Percentiles rank a stretch among this genome's conserved stretches.
These are phyloP conservation scores for Blastobotrys ciferrii DNA, from an alignment of 1,139 yeast genomes.

Conservation along the genomic window DNA sequence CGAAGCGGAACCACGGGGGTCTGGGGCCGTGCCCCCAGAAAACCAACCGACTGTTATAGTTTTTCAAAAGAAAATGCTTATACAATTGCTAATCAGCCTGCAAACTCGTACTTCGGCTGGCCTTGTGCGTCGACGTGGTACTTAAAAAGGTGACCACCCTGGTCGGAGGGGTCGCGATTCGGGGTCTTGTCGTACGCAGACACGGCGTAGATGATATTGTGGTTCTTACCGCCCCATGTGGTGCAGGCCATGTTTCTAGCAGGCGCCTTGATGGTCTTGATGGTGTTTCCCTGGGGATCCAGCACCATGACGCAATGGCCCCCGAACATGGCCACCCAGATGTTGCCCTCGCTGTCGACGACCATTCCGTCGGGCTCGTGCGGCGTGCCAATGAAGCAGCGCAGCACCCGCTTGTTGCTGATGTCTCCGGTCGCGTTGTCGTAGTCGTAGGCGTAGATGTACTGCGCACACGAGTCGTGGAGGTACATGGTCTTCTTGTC, in stretches of 20 bases:
- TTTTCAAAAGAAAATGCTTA: no score
- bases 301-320: constrained; percentile 54
- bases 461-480: constrained; percentile 66
- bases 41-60: no score
- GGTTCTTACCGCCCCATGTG: constrained; percentile 61
- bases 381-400: constrained; percentile 41
- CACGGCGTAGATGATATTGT: constrained; percentile 61
- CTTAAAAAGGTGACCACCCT: constrained; percentile 53
- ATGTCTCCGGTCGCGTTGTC: constrained; percentile 47
- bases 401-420: constrained; percentile 43
- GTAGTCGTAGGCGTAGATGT: constrained; percentile 62
- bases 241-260: constrained; percentile 64
- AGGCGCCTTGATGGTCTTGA: constrained; percentile 55
- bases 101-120: constrained; percentile 35
- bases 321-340: constrained; percentile 68
- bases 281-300: constrained; percentile 45
- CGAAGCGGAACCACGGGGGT: no score
- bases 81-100: constrained; percentile 19
- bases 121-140: constrained; percentile 39
- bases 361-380: constrained; percentile 80
- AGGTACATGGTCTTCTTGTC: constrained; percentile 55
- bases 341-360: constrained; percentile 54
- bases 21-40: no score
- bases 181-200: constrained; percentile 54
- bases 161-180: constrained; percentile 45